Base-by-base conservation (phyloP, 2,329 filamentous ascomycete species). In the Penicillium sp. region DNA sequence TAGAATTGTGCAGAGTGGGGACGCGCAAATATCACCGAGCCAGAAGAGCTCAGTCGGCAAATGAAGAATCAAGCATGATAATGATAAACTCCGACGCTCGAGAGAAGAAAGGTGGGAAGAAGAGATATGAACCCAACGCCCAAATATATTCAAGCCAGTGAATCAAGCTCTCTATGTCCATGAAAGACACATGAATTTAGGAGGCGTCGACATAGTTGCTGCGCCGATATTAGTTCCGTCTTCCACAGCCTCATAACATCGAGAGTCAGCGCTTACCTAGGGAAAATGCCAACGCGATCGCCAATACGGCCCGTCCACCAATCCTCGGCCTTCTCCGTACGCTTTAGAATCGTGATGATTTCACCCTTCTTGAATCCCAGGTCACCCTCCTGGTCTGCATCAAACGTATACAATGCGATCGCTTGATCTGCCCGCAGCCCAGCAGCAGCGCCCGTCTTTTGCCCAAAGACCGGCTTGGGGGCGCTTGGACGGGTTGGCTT, bases 291-390 rank as follows among this genome's bases (percentile, higher is more conserved):
- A 45, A 90, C 87, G 58, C 83, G 80, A 55, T 82, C 79, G 24
- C 90, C 90, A 62, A 96, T 84, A 70, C 86, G 85, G 22, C 93
- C 93, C 14, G 91, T 97, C 93, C 91, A 97, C 91, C 91, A 97
- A 68, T 97, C 91, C 47, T 89, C 90, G 48, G 88, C 86, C 59
- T 86, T 96, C 4, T 97, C 88, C 4, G 91, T 97, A 69, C 87
- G 86, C 75, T 98, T 96, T 47, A 95, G 68, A 47, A 98, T 89
- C 1, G 89, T 96, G 56, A 98, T 96, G 46, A 97, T 70, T 24
- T 98, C 93, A 16, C 93, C 93, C 77, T 98, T 98, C 74, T 95
- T 95, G 72, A 98, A 98, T 0, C 85, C 88, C 46, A 97, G 68
- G 66, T 98, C 91, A 4, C 91, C 91, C 0, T 89, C 83, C 68